Evolutionary conservation across 768 basidiomycete species (phyloP), one percentile per base, ranked within the genome.

Genomic region (Myochromella boudieri): DNA sequence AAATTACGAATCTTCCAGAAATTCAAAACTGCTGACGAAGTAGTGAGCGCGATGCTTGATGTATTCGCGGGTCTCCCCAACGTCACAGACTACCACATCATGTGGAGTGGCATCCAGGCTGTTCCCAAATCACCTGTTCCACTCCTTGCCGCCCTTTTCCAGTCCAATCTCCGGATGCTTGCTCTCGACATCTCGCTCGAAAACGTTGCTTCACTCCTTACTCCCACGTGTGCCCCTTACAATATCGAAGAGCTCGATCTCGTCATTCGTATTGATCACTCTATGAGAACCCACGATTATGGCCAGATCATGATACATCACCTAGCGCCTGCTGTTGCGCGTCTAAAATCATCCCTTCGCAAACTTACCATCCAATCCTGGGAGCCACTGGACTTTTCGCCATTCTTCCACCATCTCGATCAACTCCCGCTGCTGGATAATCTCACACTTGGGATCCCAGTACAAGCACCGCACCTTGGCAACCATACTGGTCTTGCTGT

Each of bases 61-160:
- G 70, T 75, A 15, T 66, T 79, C 15, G 63, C 65, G 14, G 64
- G 67, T 1, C 64, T 79, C 6, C 72, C 72, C 15, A 71, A 75
- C 43, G 62, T 79, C 9, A 71, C 68, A 11, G 72, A 76, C 53
- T 76, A 76, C 56, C 72, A 77, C 48, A 71, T 79, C 48, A 71
- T 71, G 29, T 79, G 76, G 77, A 68, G 62, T 26, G 73, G 74
- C 14, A 64, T 74, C 15, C 69, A 69, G 25, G 39, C 56, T 9
- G 57, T 61, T 39, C 32, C 54, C 32, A 46, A 59, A 49, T 56
- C 63, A 20, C 64, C 65, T 14, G 59, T 61, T 1, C 66, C 67
- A 7, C 66, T 70, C 48, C 59, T 72, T 2, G 52, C 63, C 18
- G 64, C 68, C 18, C 61, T 65, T n/a, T 68, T 70, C 55, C 61